Evolutionary conservation across 2,329 filamentous ascomycete species (phyloP).

Genomic region (Ramularia endophylla): DNA sequence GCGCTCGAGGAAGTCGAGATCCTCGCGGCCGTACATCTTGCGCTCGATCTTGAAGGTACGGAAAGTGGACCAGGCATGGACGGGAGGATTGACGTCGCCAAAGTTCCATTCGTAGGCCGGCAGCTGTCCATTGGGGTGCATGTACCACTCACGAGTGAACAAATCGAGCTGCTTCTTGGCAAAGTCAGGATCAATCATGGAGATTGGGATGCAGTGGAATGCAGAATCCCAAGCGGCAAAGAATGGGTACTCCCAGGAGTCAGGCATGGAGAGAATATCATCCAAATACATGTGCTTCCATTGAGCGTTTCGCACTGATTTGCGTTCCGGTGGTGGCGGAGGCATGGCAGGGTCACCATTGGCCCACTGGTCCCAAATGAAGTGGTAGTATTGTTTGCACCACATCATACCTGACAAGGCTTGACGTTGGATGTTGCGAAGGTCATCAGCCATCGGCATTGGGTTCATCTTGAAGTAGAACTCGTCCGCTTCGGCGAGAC

Average conservation of each 20-base stretch:
- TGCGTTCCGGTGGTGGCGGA: slow-evolving; percentile 73
- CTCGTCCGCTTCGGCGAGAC: slow-evolving; percentile 85
- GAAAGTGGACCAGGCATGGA: slow-evolving; percentile 95
- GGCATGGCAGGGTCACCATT: slow-evolving; percentile 87
- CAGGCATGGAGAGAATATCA: slow-evolving; percentile 94
- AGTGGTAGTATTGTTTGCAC: slow-evolving; percentile 96
- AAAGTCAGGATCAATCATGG: slow-evolving; percentile 97
- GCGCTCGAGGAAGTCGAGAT: slow-evolving; percentile 90
- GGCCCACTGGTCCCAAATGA: slow-evolving; percentile 97
- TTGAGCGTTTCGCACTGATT: slow-evolving; percentile 74
- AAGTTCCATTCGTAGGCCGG: slow-evolving; percentile 98
- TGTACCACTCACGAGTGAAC: slow-evolving; percentile 97
- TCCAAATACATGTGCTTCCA: slow-evolving; percentile 97
- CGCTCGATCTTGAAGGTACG: slow-evolving; percentile 97
- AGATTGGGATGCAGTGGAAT: slow-evolving; percentile 91
- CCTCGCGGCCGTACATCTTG: slow-evolving; percentile 91
- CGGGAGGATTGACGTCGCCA: slow-evolving; percentile 91
- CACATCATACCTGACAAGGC: slow-evolving; percentile 97
- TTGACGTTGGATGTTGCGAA: slow-evolving; percentile 91
- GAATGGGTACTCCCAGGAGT: slow-evolving; percentile 98
- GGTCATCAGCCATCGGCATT: slow-evolving; percentile 85
- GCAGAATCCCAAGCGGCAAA: slow-evolving; percentile 97
- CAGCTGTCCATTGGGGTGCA: slow-evolving; percentile 93
- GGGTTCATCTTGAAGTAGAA: slow-evolving; percentile 94
- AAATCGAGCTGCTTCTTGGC: slow-evolving; percentile 97